Percentiles rank a stretch among this genome's conserved stretches.
These are phyloP conservation scores for Neonectria punicea DNA, from an alignment of 2,329 filamentous ascomycete genomes.

Conservation along the genomic window DNA sequence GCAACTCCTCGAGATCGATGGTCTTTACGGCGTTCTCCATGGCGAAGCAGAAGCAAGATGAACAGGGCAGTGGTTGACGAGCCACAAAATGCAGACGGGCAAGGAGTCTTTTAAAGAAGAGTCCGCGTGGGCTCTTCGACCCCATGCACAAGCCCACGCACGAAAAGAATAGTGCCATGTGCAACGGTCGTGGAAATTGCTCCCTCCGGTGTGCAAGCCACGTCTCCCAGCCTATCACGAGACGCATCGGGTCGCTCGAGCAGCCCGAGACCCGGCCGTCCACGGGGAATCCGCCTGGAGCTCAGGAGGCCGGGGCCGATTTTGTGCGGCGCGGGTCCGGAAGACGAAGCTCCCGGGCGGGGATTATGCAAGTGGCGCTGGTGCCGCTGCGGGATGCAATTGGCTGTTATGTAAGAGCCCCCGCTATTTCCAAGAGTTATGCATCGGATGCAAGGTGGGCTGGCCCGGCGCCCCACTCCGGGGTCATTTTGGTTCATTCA, in stretches of 20 bases:
- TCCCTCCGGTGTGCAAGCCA: neutral
- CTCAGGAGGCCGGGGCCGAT: neutral
- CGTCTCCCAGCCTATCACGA: neutral
- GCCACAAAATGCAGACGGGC: neutral
- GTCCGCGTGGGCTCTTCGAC: neutral
- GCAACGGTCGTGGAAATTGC: conserved; percentile 1
- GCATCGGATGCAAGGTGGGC: neutral
- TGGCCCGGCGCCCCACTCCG: neutral
- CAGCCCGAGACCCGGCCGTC: neutral
- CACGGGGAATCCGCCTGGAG: neutral
- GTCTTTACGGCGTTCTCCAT: conserved; percentile 21
- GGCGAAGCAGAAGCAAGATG: neutral
- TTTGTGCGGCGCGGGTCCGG: conserved; percentile 6
- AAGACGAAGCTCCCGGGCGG: neutral
- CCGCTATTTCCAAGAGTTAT: neutral
- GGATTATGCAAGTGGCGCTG: conserved; percentile 11
- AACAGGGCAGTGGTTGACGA: neutral
- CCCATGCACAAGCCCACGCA: too few relatives aligned
- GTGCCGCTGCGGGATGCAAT: neutral
- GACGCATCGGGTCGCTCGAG: conserved; percentile 8
- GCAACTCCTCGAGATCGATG: conserved; percentile 12
- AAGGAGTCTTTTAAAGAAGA: neutral
- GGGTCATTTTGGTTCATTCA: neutral
- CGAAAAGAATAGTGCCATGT: neutral
- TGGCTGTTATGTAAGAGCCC: neutral